Conservation (phyloP, 352 stramenopile genomes). For the Phytophthora litchii region DNA sequence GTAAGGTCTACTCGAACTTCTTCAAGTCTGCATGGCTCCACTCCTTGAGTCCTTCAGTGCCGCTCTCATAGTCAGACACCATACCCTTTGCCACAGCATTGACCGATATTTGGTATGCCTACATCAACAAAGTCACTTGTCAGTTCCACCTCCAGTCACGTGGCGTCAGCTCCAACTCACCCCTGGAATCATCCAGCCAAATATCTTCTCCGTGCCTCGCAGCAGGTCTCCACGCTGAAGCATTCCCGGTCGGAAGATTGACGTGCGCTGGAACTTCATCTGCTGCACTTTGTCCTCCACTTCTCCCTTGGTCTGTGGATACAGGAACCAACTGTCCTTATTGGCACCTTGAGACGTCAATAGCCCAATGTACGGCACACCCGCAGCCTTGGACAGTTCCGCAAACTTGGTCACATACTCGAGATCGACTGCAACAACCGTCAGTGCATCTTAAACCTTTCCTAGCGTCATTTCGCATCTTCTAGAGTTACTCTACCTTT, state of each 20-base stretch:
- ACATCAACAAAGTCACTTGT: constrained; percentile 11
- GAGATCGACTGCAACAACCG: constrained; percentile 58
- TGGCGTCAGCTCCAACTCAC: constrained; percentile 34
- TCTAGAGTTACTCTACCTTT: constrained; percentile 49
- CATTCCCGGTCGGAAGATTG: constrained; percentile 66
- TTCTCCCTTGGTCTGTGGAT: constrained; percentile 79
- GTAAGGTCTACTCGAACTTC: constrained; percentile 42
- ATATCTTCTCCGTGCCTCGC: constrained; percentile 60
- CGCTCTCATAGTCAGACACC: constrained; percentile 72
- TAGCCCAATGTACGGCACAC: constrained; percentile 68
- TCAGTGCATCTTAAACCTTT: constrained; percentile 16
- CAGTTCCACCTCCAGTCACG: not conserved
- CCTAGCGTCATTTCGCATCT: not conserved
- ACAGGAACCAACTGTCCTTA: constrained; percentile 83
- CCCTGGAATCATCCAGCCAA: constrained; percentile 51
- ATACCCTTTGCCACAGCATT: constrained; percentile 67
- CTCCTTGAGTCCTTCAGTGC: constrained; percentile 42
- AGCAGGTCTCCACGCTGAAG: constrained; percentile 63
- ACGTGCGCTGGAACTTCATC: constrained; percentile 56
- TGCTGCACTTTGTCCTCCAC: constrained; percentile 68
- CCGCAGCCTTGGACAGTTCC: constrained; percentile 49
- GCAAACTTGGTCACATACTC: constrained; percentile 68
- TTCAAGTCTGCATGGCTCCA: constrained; percentile 63
- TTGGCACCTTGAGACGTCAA: constrained; percentile 64
- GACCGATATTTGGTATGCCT: constrained; percentile 49